Percentiles rank a stretch among this genome's conserved stretches.
phyloP scores from a whole-genome alignment of 148 eudicot species.

The Amaranthus palmeri region DNA sequence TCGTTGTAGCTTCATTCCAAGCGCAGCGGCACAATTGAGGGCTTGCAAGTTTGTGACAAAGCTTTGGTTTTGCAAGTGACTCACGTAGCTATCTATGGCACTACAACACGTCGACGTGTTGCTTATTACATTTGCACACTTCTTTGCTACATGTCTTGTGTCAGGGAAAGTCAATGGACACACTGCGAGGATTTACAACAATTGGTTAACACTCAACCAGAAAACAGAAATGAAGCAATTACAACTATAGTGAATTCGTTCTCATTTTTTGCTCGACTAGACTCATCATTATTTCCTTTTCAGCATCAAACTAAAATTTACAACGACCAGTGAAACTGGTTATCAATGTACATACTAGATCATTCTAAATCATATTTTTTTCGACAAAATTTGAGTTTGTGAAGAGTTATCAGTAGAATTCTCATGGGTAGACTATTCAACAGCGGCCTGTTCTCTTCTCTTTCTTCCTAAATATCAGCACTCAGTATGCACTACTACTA shows the following conservation, averaged over 20 bases:
- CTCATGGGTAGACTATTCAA: background rate
- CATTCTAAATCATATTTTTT: too few relatives aligned
- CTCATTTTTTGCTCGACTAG: background rate
- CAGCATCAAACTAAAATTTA: background rate
- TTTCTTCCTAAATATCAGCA: background rate
- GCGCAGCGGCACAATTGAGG: slow-evolving; percentile 85
- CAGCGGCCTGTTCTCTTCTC: background rate
- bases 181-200: slow-evolving; percentile 36
- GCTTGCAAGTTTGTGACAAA: slow-evolving; percentile 95
- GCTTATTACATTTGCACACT: slow-evolving; percentile 46
- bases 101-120: slow-evolving; percentile 59
- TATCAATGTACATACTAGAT: background rate
- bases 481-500: background rate
- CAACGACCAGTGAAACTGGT: background rate
- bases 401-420: background rate
- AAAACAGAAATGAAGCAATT: background rate
- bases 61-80: slow-evolving; percentile 89
- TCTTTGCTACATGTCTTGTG: slow-evolving; percentile 41
- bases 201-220: background rate
- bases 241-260: background rate
- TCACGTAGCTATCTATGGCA: slow-evolving; percentile 58
- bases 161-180: slow-evolving; percentile 83
- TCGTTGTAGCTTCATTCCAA: slow-evolving; percentile 69
- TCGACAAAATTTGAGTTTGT: background rate
- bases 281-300: background rate